Conservation (phyloP, 371 early-diverging fungal genomes). For the Modicella reniformis region DNA sequence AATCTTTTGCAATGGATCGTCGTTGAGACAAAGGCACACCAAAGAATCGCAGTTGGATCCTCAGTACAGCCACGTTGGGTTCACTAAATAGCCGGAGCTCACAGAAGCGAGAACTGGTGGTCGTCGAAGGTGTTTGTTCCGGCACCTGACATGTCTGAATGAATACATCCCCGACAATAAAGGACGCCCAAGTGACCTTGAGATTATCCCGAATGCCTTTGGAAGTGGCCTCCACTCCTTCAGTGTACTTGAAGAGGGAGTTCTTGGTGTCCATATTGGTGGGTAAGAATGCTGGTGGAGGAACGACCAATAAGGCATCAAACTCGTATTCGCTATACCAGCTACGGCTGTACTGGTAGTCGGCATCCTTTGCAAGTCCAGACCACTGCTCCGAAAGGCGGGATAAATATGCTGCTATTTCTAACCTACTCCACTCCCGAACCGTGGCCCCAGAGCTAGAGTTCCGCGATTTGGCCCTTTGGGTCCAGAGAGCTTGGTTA, state of each 20-base stretch:
- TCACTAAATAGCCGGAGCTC: constrained; percentile 52
- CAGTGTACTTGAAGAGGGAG: constrained; percentile 43
- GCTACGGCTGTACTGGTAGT: constrained; percentile 56
- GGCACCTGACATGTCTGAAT: constrained; percentile 49
- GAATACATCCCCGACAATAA: constrained; percentile 44
- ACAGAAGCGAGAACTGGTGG: constrained; percentile 50
- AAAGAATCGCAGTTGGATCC: constrained; percentile 47
- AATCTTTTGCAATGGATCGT: constrained; percentile 8
- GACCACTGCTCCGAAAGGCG: constrained; percentile 53
- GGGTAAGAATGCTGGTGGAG: constrained; percentile 47
- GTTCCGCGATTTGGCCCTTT: constrained; percentile 29
- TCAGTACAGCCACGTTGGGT: constrained; percentile 36
- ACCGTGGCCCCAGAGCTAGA: not conserved
- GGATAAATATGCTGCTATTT: constrained; percentile 28
- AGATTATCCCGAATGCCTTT: constrained; percentile 38
- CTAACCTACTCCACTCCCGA: constrained; percentile 24
- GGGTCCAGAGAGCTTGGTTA: constrained; percentile 45
- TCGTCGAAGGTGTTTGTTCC: constrained; percentile 23
- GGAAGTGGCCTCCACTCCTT: constrained; percentile 31
- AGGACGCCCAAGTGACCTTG: constrained; percentile 54
- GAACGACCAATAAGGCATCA: constrained; percentile 52
- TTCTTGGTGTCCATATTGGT: constrained; percentile 48
- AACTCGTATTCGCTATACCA: constrained; percentile 64
- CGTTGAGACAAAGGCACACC: constrained; percentile 29
- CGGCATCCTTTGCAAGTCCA: constrained; percentile 46